Percentiles rank a stretch among this genome's conserved stretches.
Conservation (phyloP, 306 rosid genomes). For the Cyclanthera cordifolia region DNA sequence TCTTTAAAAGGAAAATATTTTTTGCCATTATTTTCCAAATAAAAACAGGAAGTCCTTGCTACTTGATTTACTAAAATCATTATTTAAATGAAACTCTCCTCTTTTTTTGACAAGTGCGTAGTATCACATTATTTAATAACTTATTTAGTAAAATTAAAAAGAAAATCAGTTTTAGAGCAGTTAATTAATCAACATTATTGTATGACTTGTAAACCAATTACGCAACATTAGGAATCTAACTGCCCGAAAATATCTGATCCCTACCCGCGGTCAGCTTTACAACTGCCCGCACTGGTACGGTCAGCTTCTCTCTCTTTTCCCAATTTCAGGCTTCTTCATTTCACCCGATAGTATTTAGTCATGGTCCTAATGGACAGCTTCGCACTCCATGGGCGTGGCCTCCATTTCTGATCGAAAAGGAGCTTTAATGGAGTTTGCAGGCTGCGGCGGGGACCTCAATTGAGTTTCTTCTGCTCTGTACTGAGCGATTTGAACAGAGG, state of each 20-base stretch:
- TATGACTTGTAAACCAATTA: slow-evolving; percentile 15
- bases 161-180: background rate
- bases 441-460: slow-evolving; percentile 18
- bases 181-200: background rate
- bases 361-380: slow-evolving; percentile 20
- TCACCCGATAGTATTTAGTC: slow-evolving; percentile 24
- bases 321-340: slow-evolving; percentile 20
- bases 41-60: background rate
- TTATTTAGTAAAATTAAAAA: background rate
- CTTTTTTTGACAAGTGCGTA: background rate
- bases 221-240: slow-evolving; percentile 24
- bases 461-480: slow-evolving; percentile 8
- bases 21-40: background rate
- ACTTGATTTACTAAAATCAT: background rate
- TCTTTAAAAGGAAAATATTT: background rate
- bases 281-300: slow-evolving; percentile 29
- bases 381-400: slow-evolving; percentile 17
- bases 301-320: slow-evolving; percentile 27
- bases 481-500: background rate
- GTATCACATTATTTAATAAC: background rate
- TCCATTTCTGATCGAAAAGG: slow-evolving; percentile 35
- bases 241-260: slow-evolving; percentile 45
- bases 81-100: background rate
- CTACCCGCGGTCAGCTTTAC: slow-evolving; percentile 32
- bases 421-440: slow-evolving; percentile 17